These are phyloP conservation scores for Aleurites moluccanus DNA, from an alignment of 441 rosid species.

Conservation along the genomic window DNA sequence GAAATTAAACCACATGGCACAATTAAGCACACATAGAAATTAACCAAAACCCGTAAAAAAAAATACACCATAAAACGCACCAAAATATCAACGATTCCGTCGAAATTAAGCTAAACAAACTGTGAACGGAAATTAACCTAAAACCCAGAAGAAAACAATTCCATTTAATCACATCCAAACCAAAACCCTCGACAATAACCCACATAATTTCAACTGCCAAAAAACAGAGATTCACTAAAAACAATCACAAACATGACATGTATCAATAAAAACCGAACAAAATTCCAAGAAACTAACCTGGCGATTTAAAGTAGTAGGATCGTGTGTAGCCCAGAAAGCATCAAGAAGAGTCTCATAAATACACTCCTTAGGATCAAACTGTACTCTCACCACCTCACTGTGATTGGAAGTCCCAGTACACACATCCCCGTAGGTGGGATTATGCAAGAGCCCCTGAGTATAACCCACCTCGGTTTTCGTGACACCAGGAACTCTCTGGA, in stretches of 20 bases:
- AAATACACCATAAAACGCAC: neutral
- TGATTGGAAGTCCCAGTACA: slow-evolving; percentile 73
- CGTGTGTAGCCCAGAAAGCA: slow-evolving; percentile 80
- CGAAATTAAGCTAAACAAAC: neutral
- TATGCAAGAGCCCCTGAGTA: slow-evolving; percentile 55
- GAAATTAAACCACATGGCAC: neutral
- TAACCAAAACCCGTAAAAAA: neutral
- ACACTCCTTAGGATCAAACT: slow-evolving; percentile 75
- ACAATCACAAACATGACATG: neutral
- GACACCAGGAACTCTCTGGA: slow-evolving; percentile 79
- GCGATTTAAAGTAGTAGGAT: slow-evolving; percentile 87
- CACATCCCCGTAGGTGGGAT: slow-evolving; percentile 69
- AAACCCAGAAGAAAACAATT: neutral
- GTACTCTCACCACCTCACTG: slow-evolving; percentile 77
- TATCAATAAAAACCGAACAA: neutral
- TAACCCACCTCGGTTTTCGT: slow-evolving; percentile 82
- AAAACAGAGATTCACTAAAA: neutral
- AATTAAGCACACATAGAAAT: neutral
- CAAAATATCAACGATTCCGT: neutral
- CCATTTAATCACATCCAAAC: neutral
- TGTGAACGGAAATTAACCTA: neutral
- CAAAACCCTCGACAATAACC: neutral
- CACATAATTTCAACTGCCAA: neutral
- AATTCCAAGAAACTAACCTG: slow-evolving; percentile 47
- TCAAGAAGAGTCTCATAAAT: slow-evolving; percentile 62